Evolutionary conservation across 176 grass and related monocot genomes (phyloP), one percentile per base, ranked within the genome.

Genomic region (Cenchrus fungigraminus): DNA sequence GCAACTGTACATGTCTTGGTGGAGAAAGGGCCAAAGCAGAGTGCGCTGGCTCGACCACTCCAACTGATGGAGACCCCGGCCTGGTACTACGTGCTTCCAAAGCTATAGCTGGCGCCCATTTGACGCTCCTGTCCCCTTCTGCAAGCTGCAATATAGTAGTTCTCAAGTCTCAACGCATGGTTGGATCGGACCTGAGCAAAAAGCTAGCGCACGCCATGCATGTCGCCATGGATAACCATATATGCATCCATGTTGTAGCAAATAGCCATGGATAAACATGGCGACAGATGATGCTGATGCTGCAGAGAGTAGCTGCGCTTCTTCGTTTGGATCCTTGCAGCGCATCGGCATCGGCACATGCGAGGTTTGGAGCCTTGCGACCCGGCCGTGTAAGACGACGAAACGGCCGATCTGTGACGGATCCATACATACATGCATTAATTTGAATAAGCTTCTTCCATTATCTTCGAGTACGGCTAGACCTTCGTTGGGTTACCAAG

Each of bases 21-120:
- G 58, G 10, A 46, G 55, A 73, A 83, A 66, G 31, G 8, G 65
- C 81, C 75, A 84, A 84, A 79, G 16, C 49, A 3, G 49, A 2
- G 47, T 49, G 76, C 68, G 66, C 81, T 84, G 81, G 66, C 74
- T 54, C 0, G 22, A 79, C 44, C 71, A 50, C 7, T 43, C 71
- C 59, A 25, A 25, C 59, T 28, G 55, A 52, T 54, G 53, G 31
- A 64, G 17, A 52, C 12, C 22, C 59, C 59, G 17, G 58, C 58
- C n/a, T 42, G n/a, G 54, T 47, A 51, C 79, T 47, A 51, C 79
- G 20, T 77, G 61, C 50, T 12, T 55, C 49, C 32, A 45, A 22
- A n/a, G 14, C 29, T 56, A 40, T 40, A 62, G 57, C 58, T 64
- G 76, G 76, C 47, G 12, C 43, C 59, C 43, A 10, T 50, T 49